phyloP scores from a whole-genome alignment of 2,329 filamentous ascomycete species.

The Ascochyta rabiei region DNA sequence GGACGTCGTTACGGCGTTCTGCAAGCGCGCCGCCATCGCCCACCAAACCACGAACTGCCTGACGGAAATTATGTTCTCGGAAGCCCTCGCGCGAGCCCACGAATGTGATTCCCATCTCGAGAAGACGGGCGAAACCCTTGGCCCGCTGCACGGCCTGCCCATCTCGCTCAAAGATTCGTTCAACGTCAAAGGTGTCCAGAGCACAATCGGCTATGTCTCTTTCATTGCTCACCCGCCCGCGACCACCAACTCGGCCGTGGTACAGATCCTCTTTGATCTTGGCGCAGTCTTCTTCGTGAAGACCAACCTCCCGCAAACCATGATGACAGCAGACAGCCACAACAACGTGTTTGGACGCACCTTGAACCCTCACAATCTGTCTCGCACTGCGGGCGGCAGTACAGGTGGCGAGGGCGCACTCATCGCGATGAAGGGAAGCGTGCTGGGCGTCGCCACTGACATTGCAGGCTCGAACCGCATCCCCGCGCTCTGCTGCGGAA shows the following conservation, averaged over 20 bases:
- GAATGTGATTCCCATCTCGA: slow-evolving; percentile 48
- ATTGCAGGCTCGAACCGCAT: slow-evolving; percentile 58
- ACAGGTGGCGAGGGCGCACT: slow-evolving; percentile 70
- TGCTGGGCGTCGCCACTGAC: slow-evolving; percentile 68
- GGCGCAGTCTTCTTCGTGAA: slow-evolving; percentile 61
- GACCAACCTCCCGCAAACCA: slow-evolving; percentile 59
- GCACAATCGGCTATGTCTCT: slow-evolving; percentile 64
- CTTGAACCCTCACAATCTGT: slow-evolving; percentile 67
- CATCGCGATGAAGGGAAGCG: slow-evolving; percentile 62
- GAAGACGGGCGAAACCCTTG: slow-evolving; percentile 51
- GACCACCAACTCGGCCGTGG: slow-evolving; percentile 42
- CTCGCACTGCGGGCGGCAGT: slow-evolving; percentile 67
- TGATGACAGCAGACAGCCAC: slow-evolving; percentile 59
- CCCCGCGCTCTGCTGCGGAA: slow-evolving; percentile 59
- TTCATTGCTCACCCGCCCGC: slow-evolving; percentile 44
- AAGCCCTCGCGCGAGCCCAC: slow-evolving; percentile 48
- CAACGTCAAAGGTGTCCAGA: slow-evolving; percentile 63
- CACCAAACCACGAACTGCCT: slow-evolving; percentile 62
- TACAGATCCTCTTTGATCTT: slow-evolving; percentile 44
- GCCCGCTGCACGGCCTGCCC: slow-evolving; percentile 60
- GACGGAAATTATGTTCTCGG: slow-evolving; percentile 53
- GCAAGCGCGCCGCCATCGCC: slow-evolving; percentile 59
- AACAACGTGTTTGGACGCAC: slow-evolving; percentile 68
- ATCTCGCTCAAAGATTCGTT: slow-evolving; percentile 61
- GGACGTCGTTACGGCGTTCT: slow-evolving; percentile 61